Evolutionary conservation across 2,329 filamentous ascomycete species (phyloP), one percentile per base, ranked within the genome.

Genomic region (Fusarium metavorans): DNA sequence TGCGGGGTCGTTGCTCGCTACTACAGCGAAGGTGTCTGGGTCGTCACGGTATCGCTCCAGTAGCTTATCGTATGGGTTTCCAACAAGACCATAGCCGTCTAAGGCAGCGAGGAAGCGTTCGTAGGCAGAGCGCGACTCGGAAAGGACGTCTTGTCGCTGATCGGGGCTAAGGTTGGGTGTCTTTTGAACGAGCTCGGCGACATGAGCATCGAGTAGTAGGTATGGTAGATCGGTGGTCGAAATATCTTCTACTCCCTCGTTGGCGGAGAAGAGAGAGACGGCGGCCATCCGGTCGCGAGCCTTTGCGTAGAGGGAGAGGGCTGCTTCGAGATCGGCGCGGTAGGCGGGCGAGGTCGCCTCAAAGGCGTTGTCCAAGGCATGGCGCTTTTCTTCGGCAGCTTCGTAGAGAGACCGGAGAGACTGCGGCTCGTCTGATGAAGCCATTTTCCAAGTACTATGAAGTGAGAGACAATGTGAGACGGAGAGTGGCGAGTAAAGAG

Each of bases 161-260:
- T 76, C 71, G 16, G 85, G 85, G 48, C 83, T 82, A 8, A 86
- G 81, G 50, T 87, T 87, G 68, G 89, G 91, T 69, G 92, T 87
- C 75, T 90, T 92, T 78, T 94, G 91, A 41, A 93, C 86, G 14
- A 98, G 88, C 80, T 98, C 95, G 37, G 95, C 96, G 63, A 97
- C 86, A 79, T 92, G 90, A 82, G 92, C 95, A 82, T 93, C 89
- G 71, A 95, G 89, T 25, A 95, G 88, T 71, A 99, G 88, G 82
- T 96, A 97, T 84, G 95, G 94, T 35, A 99, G 85, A 79, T 97
- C 92, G n/a, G 89, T 88, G 1, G 96, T 97, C 16, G 94, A 87
- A 35, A 98, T 86, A 84, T 99, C 97, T 71, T 99, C 97, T 43
- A 96, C 84, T 1, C 90, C 89, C 83, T 99, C 97, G 83, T 99